These are phyloP conservation scores for Botrytis fabae DNA, from an alignment of 2,329 filamentous ascomycete species.

Conservation along the genomic window DNA sequence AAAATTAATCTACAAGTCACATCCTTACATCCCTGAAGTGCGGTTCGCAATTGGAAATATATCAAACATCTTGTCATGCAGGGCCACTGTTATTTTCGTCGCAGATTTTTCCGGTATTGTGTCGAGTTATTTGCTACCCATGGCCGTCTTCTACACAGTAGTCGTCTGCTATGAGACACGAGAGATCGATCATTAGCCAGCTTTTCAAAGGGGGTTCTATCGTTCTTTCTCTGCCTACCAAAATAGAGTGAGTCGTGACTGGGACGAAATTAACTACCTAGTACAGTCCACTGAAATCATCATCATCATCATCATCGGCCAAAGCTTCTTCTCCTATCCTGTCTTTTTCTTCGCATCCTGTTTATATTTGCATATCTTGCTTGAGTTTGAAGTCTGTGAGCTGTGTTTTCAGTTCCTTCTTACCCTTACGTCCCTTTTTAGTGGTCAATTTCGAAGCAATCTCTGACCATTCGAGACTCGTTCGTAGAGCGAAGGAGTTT, in stretches of 20 bases:
- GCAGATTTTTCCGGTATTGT: constrained; percentile 7
- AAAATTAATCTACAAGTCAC: constrained; percentile 4
- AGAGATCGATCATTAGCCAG: constrained; percentile 3
- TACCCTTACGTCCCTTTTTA: constrained; percentile 21
- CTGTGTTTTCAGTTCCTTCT: constrained; percentile 12
- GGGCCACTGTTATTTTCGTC: constrained; percentile 6
- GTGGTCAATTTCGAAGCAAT: constrained; percentile 17
- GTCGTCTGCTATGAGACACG: neutral
- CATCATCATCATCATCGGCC: constrained; percentile 14
- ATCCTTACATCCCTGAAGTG: constrained; percentile 1
- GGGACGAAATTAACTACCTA: neutral
- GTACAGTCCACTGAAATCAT: constrained; percentile 6
- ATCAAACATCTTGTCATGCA: constrained; percentile 15
- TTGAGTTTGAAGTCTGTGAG: constrained; percentile 17
- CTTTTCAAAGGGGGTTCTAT: neutral
- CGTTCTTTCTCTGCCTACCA: neutral
- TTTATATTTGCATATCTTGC: constrained; percentile 16
- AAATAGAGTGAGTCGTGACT: neutral
- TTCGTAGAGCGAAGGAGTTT: constrained; percentile 20
- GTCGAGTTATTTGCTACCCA: neutral
- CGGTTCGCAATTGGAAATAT: neutral
- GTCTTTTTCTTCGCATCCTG: constrained; percentile 11
- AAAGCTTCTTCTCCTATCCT: constrained; percentile 21
- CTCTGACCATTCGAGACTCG: constrained; percentile 17
- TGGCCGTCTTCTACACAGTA: neutral